These are phyloP conservation scores for Styphnolobium japonicum DNA, from an alignment of 306 rosid genomes.

Conservation along the genomic window DNA sequence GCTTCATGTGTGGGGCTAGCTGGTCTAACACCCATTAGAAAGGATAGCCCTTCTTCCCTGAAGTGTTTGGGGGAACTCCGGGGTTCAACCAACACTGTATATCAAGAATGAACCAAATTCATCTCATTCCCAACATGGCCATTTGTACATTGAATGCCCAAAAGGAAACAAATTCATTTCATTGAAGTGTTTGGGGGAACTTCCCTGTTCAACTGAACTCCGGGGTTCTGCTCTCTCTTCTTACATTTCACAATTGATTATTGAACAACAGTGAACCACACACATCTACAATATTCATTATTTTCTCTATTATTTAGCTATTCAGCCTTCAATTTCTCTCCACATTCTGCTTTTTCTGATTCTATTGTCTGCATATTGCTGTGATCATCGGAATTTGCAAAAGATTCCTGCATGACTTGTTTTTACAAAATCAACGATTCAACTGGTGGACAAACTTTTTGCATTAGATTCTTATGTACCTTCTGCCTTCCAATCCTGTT, in stretches of 20 bases:
- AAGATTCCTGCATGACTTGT: not conserved
- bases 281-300: not conserved
- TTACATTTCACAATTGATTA: not conserved
- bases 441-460: not conserved
- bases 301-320: not conserved
- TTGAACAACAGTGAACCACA: not conserved
- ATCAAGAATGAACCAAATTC: not conserved
- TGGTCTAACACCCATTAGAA: not conserved
- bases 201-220: not conserved
- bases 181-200: conserved; percentile 27
- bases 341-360: not conserved
- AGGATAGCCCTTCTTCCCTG: not conserved
- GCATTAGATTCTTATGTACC: not conserved
- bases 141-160: not conserved
- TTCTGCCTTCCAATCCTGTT: not conserved
- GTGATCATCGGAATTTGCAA: not conserved
- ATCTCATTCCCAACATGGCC: not conserved
- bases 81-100: conserved; percentile 24
- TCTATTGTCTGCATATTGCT: not conserved
- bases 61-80: conserved; percentile 50
- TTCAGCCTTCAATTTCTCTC: too few species aligned
- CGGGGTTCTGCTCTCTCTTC: not conserved
- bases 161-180: not conserved
- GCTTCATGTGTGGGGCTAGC: conserved; percentile 27
- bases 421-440: not conserved